Conservation (phyloP, 2,329 filamentous ascomycete species). For the Phaeosphaeriaceae sp. region DNA sequence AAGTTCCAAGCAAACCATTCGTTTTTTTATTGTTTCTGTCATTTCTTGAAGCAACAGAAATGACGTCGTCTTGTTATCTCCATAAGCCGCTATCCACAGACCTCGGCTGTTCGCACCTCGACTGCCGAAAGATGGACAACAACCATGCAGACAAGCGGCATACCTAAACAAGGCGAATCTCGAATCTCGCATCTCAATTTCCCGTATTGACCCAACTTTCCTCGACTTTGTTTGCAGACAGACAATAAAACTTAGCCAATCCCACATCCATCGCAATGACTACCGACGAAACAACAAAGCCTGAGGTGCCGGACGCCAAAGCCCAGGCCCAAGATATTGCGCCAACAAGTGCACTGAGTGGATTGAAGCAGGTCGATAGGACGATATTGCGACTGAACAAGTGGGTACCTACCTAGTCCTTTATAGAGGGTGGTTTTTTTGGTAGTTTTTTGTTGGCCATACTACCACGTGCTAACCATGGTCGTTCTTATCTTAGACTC, state of each 20-base stretch:
- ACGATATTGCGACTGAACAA: conserved; percentile 54
- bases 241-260: conserved; percentile 1
- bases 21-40: too few species aligned
- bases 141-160: too few species aligned
- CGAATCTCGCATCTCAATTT: conserved; percentile 13
- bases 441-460: too few species aligned
- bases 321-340: conserved; percentile 25
- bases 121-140: too few species aligned
- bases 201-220: conserved; percentile 21
- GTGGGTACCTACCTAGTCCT: conserved; percentile 26
- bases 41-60: too few species aligned
- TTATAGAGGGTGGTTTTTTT: too few species aligned
- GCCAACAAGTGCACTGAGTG: conserved; percentile 29
- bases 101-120: too few species aligned
- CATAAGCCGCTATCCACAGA: too few species aligned
- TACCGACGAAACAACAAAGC: conserved; percentile 43
- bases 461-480: conserved; percentile 6
- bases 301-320: conserved; percentile 44
- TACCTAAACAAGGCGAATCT: conserved; percentile 22
- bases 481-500: conserved; percentile 44
- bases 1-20: too few species aligned
- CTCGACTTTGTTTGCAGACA: conserved; percentile 13
- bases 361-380: conserved; percentile 46
- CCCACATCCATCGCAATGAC: conserved; percentile 34
- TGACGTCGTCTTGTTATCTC: too few species aligned